Evolutionary conservation across 805 yeast species (phyloP).

Genomic region (Hagleromyces aurorensis): DNA sequence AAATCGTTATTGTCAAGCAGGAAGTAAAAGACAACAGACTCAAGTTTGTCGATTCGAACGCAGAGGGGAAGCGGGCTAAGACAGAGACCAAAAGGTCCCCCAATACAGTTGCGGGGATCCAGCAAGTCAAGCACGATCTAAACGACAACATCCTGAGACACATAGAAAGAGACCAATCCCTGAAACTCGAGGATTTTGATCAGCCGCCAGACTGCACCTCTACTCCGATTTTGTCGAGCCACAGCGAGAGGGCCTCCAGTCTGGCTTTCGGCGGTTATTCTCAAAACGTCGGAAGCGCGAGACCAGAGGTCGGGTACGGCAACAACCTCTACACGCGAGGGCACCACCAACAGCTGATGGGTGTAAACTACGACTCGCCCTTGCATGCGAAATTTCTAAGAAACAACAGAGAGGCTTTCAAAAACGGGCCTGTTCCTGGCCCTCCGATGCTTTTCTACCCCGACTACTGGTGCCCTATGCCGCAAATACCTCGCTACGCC

Average conservation of each 20-base stretch:
- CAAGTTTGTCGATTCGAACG: no score
- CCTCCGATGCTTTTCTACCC: slow-evolving; percentile 1
- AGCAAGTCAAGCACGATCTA: no score
- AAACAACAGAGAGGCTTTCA: slow-evolving; percentile 1
- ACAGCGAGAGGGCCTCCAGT: not conserved
- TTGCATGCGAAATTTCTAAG: slow-evolving; percentile 2
- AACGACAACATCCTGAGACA: no score
- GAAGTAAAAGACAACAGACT: no score
- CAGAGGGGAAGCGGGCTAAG: no score
- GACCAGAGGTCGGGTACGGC: slow-evolving; percentile 1
- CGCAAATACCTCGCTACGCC: slow-evolving; percentile 1
- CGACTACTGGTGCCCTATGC: not conserved
- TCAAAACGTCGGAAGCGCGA: not conserved
- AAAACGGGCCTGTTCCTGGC: slow-evolving; percentile 1
- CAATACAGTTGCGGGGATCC: no score
- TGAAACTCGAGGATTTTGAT: slow-evolving; percentile 23
- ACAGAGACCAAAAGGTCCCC: no score
- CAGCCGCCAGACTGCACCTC: slow-evolving; percentile 29
- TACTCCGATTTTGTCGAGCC: slow-evolving; percentile 15
- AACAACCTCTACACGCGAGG: slow-evolving; percentile 1
- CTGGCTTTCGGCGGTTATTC: not conserved
- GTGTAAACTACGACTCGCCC: slow-evolving; percentile 7
- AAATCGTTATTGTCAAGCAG: no score
- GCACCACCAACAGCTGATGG: slow-evolving; percentile 1
- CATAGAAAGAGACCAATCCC: slow-evolving; percentile 14